Conservation (phyloP, 148 eudicot genomes). For the Vaccinium vitisidaea region DNA sequence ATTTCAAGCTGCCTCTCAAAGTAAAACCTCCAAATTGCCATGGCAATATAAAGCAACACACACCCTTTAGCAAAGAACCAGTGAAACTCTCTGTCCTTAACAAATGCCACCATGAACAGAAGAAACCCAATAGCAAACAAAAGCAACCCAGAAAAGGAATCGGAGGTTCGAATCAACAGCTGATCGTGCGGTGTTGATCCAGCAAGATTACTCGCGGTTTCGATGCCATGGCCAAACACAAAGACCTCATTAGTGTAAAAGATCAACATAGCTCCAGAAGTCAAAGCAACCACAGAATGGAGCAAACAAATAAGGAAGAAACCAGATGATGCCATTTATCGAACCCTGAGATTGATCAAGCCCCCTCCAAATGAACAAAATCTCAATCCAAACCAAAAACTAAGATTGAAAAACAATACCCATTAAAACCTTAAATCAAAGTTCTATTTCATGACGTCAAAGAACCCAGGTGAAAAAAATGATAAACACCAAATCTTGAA, state of each 20-base stretch:
- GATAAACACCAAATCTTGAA: conserved; percentile 10
- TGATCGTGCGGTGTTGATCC: conserved; percentile 88
- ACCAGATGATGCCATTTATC: conserved; percentile 65
- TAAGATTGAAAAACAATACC: background rate
- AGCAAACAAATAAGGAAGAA: conserved; percentile 73
- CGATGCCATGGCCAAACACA: conserved; percentile 66
- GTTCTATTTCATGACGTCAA: background rate
- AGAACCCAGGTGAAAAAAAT: background rate
- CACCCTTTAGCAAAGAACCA: conserved; percentile 84
- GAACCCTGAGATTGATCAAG: conserved; percentile 14
- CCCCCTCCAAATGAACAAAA: conserved; percentile 9
- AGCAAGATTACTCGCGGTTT: conserved; percentile 58
- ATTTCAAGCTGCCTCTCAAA: conserved; percentile 74
- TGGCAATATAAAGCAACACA: conserved; percentile 67
- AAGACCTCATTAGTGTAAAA: conserved; percentile 67
- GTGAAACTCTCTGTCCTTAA: conserved; percentile 69
- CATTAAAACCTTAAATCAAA: background rate
- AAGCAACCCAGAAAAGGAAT: conserved; percentile 89
- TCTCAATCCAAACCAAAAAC: conserved; percentile 6
- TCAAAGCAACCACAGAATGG: conserved; percentile 65
- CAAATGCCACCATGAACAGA: conserved; percentile 87
- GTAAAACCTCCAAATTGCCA: conserved; percentile 89
- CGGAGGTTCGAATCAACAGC: conserved; percentile 64
- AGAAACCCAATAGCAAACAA: conserved; percentile 74
- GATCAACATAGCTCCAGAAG: conserved; percentile 85